Evolutionary conservation across 1,284 basidiomycete genomes (phyloP), one percentile per base, ranked within the genome.

Genomic region (Ustilago loliicola): DNA sequence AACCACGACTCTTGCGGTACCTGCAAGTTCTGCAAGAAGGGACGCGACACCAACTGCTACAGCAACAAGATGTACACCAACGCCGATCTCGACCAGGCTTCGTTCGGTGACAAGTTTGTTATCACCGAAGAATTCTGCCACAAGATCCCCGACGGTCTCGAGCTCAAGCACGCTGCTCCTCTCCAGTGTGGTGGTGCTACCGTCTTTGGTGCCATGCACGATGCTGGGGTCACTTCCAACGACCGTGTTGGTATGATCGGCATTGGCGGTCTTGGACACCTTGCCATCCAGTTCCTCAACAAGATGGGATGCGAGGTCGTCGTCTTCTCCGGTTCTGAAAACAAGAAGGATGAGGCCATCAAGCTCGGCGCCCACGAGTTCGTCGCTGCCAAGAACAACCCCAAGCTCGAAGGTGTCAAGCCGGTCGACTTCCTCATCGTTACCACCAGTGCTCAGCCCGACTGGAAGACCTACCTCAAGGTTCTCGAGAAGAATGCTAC

Each of bases 21-120:
- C 45, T 85, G 83, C 66, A 68, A 81, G 66, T 68, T 82, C 25
- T 85, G 83, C 77, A 69, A 78, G 21, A 68, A 66, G 45, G 83
- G 83, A 15, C 52, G 65, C 23, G 83, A 85, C 56, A 82, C 69
- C 53, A 72, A 79, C 57, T 85, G 84, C 79, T 69, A 70, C 47
- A 52, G 72, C 19, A 80, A 77, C 70, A 30, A 64, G 40, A 79
- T 81, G 76, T 85, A 83, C 69, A 83, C 61, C 42, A 32, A 30
- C 3, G 67, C 61, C 19, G 81, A 85, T 54, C 53, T 77, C 9
- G 80, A 85, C 54, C 75, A 81, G 58, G 84, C 76, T 25, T 77
- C 76, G 25, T 82, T 85, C 50, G 82, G 80, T n/a, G 83, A 84
- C 66, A 71, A 69, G 54, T 82, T 80, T 57, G 84, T 85, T 61